phyloP scores from a whole-genome alignment of 768 basidiomycete genomes.

The Cystofilobasidium capitatum region DNA sequence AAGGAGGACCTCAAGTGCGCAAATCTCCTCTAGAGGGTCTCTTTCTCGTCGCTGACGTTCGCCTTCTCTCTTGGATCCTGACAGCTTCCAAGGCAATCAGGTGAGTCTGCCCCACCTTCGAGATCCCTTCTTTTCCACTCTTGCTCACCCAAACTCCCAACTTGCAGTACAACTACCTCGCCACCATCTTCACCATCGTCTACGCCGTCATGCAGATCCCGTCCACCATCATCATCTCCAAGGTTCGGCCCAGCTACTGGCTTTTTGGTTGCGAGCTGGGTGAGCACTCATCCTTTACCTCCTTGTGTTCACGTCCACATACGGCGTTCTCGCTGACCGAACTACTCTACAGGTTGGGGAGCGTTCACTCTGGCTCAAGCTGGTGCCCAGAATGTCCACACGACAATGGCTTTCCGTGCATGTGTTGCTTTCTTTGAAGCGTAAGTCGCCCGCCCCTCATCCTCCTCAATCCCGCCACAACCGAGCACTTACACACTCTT shows the following conservation, averaged over 20 bases:
- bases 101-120: background rate
- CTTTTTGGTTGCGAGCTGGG: conserved; percentile 25
- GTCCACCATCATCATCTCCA: conserved; percentile 13
- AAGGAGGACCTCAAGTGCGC: no score
- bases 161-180: conserved; percentile 1
- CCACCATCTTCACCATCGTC: background rate
- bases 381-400: background rate
- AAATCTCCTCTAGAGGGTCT: no score
- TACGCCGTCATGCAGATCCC: conserved; percentile 7
- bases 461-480: no score
- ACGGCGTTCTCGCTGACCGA: background rate
- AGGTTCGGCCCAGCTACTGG: conserved; percentile 26
- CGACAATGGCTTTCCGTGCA: background rate
- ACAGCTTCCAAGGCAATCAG: background rate
- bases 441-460: background rate
- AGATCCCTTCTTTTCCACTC: background rate
- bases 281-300: background rate
- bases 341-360: background rate
- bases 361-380: conserved; percentile 1
- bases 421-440: conserved; percentile 1
- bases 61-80: no score
- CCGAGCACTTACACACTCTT: no score
- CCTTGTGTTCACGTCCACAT: background rate
- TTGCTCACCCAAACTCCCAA: background rate
- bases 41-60: no score